Percentiles rank a stretch among this genome's conserved stretches.
Evolutionary conservation across 371 early-diverging fungal genomes (phyloP).

Genomic region (Polyrhizophydium stewartii): DNA sequence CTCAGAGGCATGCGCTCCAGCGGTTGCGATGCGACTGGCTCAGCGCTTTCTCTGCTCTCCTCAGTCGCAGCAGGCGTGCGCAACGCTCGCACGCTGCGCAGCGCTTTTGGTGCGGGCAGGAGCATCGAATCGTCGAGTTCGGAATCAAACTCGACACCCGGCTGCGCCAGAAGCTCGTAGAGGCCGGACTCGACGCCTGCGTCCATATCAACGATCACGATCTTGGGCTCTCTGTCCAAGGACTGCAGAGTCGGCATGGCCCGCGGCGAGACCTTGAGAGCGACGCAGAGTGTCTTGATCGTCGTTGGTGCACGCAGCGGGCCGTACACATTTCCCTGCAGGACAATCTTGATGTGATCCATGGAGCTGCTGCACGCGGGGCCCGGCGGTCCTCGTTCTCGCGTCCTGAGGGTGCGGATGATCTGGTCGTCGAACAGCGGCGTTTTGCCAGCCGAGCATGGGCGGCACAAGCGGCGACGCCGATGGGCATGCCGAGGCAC

Average conservation of each 20-base stretch:
- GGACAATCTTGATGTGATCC: constrained; percentile 17
- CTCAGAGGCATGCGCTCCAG: not conserved
- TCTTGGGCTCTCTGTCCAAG: not conserved
- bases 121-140: not conserved
- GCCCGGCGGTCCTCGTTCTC: no score
- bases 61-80: no score
- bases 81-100: not conserved
- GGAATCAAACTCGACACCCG: constrained; percentile 7
- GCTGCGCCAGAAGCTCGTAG: constrained; percentile 7
- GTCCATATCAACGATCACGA: constrained; percentile 2
- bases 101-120: not conserved
- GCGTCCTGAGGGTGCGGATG: no score
- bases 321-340: constrained; percentile 14
- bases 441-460: no score
- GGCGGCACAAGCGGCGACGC: no score
- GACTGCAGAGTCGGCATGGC: constrained; percentile 11
- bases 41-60: no score
- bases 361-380: no score
- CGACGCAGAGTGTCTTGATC: constrained; percentile 8
- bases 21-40: not conserved
- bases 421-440: no score
- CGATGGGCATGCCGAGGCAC: no score
- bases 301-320: constrained; percentile 18
- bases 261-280: constrained; percentile 14
- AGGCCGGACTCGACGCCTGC: constrained; percentile 6